Evolutionary conservation across 1,284 basidiomycete species (phyloP).

Genomic region (Sporisorium reilianum): DNA sequence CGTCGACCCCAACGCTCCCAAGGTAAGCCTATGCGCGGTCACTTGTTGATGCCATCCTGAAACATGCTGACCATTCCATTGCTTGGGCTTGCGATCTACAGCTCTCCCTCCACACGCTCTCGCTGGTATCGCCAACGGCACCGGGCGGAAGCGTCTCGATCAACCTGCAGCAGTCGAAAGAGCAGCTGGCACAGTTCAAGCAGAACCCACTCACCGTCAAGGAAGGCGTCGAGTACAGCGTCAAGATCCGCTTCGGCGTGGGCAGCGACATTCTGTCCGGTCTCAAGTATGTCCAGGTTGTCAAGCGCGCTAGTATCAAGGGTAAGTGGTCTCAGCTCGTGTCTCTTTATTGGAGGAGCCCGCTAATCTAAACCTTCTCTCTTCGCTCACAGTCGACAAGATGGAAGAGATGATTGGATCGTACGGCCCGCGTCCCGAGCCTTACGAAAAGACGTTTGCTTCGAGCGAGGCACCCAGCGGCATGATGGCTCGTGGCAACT

Average conservation of each 20-base stretch:
- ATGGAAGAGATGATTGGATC: slow-evolving; percentile 91
- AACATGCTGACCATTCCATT: slow-evolving; percentile 2
- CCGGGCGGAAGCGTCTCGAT: slow-evolving; percentile 71
- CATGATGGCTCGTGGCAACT: slow-evolving; percentile 83
- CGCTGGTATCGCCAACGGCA: slow-evolving; percentile 70
- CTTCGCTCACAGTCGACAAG: slow-evolving; percentile 77
- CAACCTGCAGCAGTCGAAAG: slow-evolving; percentile 71
- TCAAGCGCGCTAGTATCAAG: slow-evolving; percentile 78
- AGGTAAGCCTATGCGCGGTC: slow-evolving; percentile 28
- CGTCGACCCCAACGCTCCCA: slow-evolving; percentile 66
- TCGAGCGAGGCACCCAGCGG: slow-evolving; percentile 73
- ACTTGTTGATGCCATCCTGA: too few relatives aligned
- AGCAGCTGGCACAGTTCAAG: slow-evolving; percentile 71
- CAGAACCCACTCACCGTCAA: slow-evolving; percentile 76
- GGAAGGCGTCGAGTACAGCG: slow-evolving; percentile 77
- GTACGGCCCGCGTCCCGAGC: slow-evolving; percentile 74
- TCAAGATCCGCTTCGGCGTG: slow-evolving; percentile 80
- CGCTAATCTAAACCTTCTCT: background rate
- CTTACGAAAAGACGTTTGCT: slow-evolving; percentile 70
- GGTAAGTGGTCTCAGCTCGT: slow-evolving; percentile 35
- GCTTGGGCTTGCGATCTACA: slow-evolving; percentile 18
- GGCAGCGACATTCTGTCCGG: slow-evolving; percentile 88
- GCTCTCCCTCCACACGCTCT: slow-evolving; percentile 69
- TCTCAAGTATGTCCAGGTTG: slow-evolving; percentile 81
- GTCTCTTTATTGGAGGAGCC: background rate